phyloP scores from a whole-genome alignment of 2,329 filamentous ascomycete species.

The Sarocladiaceae sp. region DNA sequence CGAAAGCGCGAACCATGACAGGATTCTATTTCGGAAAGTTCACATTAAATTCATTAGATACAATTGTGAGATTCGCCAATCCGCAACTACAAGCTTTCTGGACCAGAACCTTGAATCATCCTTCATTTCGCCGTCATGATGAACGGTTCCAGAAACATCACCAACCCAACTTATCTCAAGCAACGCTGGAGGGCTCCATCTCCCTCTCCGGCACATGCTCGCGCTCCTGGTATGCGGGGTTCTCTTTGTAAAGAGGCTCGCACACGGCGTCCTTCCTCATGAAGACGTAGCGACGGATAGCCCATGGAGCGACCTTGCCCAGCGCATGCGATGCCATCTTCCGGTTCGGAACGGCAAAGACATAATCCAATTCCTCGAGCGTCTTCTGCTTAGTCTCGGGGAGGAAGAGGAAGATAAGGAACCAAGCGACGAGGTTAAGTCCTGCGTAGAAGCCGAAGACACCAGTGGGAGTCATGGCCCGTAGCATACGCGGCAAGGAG shows the following conservation, averaged over 20 bases:
- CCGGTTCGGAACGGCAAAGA: conserved; percentile 38
- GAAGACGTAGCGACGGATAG: conserved; percentile 22
- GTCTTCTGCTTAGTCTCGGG: conserved; percentile 48
- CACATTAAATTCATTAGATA: too few species aligned
- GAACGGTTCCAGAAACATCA: too few species aligned
- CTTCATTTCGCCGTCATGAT: too few species aligned
- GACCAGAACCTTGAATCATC: too few species aligned
- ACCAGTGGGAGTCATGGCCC: conserved; percentile 25
- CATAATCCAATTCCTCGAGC: conserved; percentile 45
- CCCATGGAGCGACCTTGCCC: conserved; percentile 31
- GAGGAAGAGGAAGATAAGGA: conserved; percentile 44
- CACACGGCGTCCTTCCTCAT: conserved; percentile 5
- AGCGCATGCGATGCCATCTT: conserved; percentile 38
- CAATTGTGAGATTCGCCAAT: too few species aligned
- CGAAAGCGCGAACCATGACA: too few species aligned
- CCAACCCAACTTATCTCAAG: too few species aligned
- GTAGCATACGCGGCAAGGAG: conserved; percentile 42
- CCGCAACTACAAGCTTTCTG: too few species aligned
- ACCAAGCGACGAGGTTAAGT: conserved; percentile 40
- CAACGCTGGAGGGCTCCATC: too few species aligned
- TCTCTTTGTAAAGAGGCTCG: not conserved
- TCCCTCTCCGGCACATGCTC: not conserved
- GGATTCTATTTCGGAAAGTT: too few species aligned
- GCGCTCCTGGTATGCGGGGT: too few species aligned
- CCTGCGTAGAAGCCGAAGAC: conserved; percentile 40